Evolutionary conservation across 2,329 filamentous ascomycete genomes (phyloP).

Genomic region (Penicillium sp.): DNA sequence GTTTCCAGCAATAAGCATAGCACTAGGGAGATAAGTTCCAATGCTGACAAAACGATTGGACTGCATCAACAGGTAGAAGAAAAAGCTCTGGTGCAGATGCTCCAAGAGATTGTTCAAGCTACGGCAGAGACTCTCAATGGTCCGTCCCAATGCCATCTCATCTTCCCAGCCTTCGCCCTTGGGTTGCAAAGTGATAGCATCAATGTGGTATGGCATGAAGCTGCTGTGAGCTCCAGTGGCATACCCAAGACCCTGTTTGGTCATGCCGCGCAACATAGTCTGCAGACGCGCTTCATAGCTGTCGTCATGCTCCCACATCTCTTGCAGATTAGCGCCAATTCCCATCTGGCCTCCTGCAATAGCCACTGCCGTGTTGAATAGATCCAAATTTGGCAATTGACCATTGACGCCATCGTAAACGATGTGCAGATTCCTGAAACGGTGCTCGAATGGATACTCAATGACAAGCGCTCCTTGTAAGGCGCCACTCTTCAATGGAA

Average conservation of each 20-base stretch:
- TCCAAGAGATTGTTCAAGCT: slow-evolving; percentile 96
- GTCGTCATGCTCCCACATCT: slow-evolving; percentile 76
- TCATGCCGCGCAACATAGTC: slow-evolving; percentile 90
- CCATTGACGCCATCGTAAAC: slow-evolving; percentile 96
- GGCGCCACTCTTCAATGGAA: slow-evolving; percentile 89
- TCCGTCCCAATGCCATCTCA: slow-evolving; percentile 90
- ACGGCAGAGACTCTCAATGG: slow-evolving; percentile 85
- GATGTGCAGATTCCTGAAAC: slow-evolving; percentile 85
- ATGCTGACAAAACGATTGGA: slow-evolving; percentile 94
- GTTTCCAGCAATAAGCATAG: slow-evolving; percentile 93
- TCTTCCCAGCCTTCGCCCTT: slow-evolving; percentile 94
- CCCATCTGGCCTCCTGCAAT: slow-evolving; percentile 92
- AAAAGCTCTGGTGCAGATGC: slow-evolving; percentile 97
- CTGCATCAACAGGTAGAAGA: slow-evolving; percentile 96
- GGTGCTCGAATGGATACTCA: slow-evolving; percentile 82
- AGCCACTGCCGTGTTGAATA: slow-evolving; percentile 89
- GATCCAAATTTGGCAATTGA: slow-evolving; percentile 89
- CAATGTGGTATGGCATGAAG: slow-evolving; percentile 97
- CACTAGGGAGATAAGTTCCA: slow-evolving; percentile 92
- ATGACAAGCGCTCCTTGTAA: slow-evolving; percentile 91
- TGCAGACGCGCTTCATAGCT: slow-evolving; percentile 77
- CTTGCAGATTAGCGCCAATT: slow-evolving; percentile 77
- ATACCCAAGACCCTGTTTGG: slow-evolving; percentile 85
- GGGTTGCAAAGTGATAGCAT: slow-evolving; percentile 89
- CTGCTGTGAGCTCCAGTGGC: slow-evolving; percentile 89